Conservation (phyloP, 805 yeast species). For the Wickerhamia fluorescens region DNA sequence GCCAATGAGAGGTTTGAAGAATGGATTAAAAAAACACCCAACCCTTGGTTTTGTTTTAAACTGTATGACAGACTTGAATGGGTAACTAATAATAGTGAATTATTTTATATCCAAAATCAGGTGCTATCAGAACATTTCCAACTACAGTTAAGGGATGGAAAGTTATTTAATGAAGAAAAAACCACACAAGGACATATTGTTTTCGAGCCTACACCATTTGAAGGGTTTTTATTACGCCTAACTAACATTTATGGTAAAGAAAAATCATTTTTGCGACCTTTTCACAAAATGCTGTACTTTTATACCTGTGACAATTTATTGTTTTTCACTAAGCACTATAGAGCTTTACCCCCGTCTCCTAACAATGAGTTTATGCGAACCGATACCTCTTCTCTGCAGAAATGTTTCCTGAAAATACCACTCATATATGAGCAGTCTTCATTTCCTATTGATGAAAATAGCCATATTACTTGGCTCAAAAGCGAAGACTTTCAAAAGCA, state of each 20-base stretch:
- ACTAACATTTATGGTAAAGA: constrained; percentile 43
- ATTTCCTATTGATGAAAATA: constrained; percentile 41
- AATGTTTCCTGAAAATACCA: constrained; percentile 17
- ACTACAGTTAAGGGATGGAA: constrained; percentile 61
- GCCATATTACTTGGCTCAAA: constrained; percentile 59
- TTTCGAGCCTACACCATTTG: constrained; percentile 66
- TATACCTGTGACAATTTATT: constrained; percentile 56
- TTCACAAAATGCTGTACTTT: constrained; percentile 54
- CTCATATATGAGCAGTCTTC: constrained; percentile 44
- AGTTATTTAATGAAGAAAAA: too few species aligned
- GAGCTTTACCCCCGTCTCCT: constrained; percentile 59
- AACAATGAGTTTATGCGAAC: constrained; percentile 13
- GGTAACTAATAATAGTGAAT: constrained; percentile 22
- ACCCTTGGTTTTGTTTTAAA: constrained; percentile 51
- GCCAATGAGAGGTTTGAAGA: constrained; percentile 4
- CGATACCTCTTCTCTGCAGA: constrained; percentile 2
- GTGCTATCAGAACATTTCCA: constrained; percentile 30
- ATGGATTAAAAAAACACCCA: constrained; percentile 17
- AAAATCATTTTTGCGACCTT: constrained; percentile 30
- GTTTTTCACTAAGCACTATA: constrained; percentile 46
- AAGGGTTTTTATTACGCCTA: constrained; percentile 67
- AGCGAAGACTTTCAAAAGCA: constrained; percentile 34
- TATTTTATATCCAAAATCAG: constrained; percentile 22
- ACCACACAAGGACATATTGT: constrained; percentile 22
- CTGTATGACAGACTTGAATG: constrained; percentile 68